A percentile compares a stretch with the other conserved stretches of the same genome.
Evolutionary conservation across 2,329 filamentous ascomycete species (phyloP).

Genomic region (Chrysoporthe austroafricana): DNA sequence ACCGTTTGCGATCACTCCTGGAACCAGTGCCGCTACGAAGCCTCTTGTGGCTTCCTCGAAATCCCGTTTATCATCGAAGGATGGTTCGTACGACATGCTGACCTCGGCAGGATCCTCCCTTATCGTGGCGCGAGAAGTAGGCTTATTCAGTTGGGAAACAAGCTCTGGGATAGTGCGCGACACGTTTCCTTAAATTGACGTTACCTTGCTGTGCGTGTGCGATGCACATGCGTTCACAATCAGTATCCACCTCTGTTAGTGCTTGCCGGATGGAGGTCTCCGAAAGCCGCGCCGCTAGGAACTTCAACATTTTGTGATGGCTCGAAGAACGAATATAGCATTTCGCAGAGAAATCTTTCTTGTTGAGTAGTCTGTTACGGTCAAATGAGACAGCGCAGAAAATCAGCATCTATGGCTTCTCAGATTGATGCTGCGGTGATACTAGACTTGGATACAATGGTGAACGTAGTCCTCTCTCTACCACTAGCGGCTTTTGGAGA

Average conservation of each 20-base stretch:
- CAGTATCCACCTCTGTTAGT: not conserved
- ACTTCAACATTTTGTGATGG: not conserved
- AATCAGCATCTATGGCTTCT: too few species aligned
- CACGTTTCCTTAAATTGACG: not conserved
- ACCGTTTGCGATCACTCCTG: constrained; percentile 28
- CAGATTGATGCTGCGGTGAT: too few species aligned
- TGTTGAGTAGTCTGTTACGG: not conserved
- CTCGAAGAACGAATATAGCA: too few species aligned
- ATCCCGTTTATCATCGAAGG: constrained; percentile 21
- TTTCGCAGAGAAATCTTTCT: too few species aligned
- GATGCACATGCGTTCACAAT: not conserved
- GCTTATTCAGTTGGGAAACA: not conserved
- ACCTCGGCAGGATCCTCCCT: not conserved
- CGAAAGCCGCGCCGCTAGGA: not conserved
- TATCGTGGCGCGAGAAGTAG: not conserved
- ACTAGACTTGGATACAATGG: too few species aligned
- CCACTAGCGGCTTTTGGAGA: too few species aligned
- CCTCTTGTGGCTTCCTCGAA: constrained; percentile 30
- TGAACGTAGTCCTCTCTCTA: too few species aligned
- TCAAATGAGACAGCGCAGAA: not conserved
- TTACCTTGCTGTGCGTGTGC: not conserved
- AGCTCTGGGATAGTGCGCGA: not conserved
- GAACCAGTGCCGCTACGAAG: constrained; percentile 24
- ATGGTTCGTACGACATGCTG: constrained; percentile 5
- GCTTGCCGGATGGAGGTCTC: not conserved